phyloP scores from a whole-genome alignment of 2,329 filamentous ascomycete species.

The Magnaporthiopsis rhizophila region DNA sequence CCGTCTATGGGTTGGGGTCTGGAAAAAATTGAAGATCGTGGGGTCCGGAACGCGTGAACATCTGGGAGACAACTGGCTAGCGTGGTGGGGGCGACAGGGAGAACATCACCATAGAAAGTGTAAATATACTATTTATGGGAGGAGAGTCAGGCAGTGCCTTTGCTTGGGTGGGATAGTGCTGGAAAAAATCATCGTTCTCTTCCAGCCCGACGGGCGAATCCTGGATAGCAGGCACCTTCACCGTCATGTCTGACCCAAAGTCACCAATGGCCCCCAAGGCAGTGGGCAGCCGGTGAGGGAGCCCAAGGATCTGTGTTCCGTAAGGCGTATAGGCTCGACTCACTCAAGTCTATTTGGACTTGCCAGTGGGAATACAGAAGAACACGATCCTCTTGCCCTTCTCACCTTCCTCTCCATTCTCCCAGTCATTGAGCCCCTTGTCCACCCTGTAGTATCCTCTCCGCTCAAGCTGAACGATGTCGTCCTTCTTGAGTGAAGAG shows the following conservation, averaged over 20 bases:
- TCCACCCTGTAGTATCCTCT: constrained; percentile 90
- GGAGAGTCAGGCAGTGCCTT: not conserved
- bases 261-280: not conserved
- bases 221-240: not conserved
- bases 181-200: not conserved
- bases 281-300: too few species aligned
- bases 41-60: too few species aligned
- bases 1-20: not conserved
- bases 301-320: not conserved
- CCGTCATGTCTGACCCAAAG: not conserved
- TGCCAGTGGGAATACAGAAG: constrained; percentile 51
- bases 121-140: not conserved
- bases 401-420: constrained; percentile 38
- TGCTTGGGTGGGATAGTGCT: not conserved
- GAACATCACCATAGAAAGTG: not conserved
- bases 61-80: not conserved
- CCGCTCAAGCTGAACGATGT: constrained; percentile 92
- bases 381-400: constrained; percentile 44
- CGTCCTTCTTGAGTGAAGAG: constrained; percentile 67
- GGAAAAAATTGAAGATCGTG: not conserved
- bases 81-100: not conserved
- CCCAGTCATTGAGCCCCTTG: constrained; percentile 44
- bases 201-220: not conserved
- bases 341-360: constrained; percentile 29
- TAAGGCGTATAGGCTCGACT: not conserved